Evolutionary conservation across 768 basidiomycete species (phyloP).

Genomic region (Lactarius deliciosus): DNA sequence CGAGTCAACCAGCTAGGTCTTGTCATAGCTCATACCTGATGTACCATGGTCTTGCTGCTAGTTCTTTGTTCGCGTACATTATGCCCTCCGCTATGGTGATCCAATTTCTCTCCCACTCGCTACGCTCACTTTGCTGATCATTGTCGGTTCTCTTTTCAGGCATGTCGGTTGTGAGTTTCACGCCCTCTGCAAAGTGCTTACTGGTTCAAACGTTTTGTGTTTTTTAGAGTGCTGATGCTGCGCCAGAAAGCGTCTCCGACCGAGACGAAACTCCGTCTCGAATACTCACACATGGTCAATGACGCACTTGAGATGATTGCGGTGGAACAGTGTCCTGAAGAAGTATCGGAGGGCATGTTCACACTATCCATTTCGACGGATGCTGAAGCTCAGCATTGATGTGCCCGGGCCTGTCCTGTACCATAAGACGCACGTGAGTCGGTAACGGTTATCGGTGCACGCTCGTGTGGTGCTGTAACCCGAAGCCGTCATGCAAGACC

Average conservation of each 20-base stretch:
- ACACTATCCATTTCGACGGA: background rate
- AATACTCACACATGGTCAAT: conserved; percentile 15
- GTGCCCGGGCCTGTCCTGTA: background rate
- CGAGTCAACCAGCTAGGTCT: background rate
- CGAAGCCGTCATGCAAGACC: background rate
- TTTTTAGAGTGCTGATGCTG: conserved; percentile 26
- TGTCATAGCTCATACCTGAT: conserved; percentile 8
- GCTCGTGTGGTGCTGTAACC: conserved; percentile 3
- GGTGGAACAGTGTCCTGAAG: background rate
- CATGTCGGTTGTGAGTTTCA: conserved; percentile 21
- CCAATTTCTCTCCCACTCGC: background rate
- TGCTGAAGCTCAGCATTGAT: background rate
- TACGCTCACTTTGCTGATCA: background rate
- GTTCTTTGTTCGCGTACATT: conserved; percentile 18
- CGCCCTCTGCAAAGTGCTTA: background rate
- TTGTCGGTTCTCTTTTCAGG: conserved; percentile 11
- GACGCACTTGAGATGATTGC: conserved; percentile 24
- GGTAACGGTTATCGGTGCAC: background rate
- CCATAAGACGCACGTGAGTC: background rate
- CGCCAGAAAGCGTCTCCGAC: conserved; percentile 25
- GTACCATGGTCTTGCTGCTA: background rate
- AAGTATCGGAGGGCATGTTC: background rate
- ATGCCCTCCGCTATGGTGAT: conserved; percentile 26
- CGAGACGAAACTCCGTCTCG: conserved; percentile 15
- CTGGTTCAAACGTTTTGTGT: background rate